Evolutionary conservation across 2,329 filamentous ascomycete genomes (phyloP).

Genomic region (Hymenoscyphus infarciens): DNA sequence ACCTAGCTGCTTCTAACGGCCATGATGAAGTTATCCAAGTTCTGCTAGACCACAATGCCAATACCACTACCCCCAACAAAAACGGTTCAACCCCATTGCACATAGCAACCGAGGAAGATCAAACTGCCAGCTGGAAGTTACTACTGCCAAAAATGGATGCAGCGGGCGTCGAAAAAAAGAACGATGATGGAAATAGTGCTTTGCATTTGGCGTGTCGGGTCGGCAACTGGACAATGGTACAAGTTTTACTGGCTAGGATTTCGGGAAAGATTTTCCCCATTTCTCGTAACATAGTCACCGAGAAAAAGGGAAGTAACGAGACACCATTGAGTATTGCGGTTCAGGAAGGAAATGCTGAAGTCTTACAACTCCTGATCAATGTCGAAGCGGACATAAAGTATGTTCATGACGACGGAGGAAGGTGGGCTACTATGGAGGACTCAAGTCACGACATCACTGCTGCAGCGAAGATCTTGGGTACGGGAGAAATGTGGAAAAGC

Average conservation of each 20-base stretch:
- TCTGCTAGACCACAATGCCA: background rate
- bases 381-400: conserved; percentile 1
- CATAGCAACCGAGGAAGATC: background rate
- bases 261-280: background rate
- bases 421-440: background rate
- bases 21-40: background rate
- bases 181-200: background rate
- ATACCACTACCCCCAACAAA: background rate
- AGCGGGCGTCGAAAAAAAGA: background rate
- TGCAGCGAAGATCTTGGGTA: background rate
- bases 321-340: background rate
- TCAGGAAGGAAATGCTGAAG: background rate
- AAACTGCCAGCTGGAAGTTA: background rate
- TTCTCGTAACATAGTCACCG: background rate
- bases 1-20: background rate
- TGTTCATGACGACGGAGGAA: background rate
- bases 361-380: background rate
- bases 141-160: conserved; percentile 1
- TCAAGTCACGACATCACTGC: conserved; percentile 1
- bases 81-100: background rate
- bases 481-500: background rate
- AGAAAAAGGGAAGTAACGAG: conserved; percentile 3
- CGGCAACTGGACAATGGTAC: background rate
- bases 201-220: background rate
- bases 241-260: background rate